Evolutionary conservation across 306 rosid species (phyloP).

Genomic region (Senna tora): DNA sequence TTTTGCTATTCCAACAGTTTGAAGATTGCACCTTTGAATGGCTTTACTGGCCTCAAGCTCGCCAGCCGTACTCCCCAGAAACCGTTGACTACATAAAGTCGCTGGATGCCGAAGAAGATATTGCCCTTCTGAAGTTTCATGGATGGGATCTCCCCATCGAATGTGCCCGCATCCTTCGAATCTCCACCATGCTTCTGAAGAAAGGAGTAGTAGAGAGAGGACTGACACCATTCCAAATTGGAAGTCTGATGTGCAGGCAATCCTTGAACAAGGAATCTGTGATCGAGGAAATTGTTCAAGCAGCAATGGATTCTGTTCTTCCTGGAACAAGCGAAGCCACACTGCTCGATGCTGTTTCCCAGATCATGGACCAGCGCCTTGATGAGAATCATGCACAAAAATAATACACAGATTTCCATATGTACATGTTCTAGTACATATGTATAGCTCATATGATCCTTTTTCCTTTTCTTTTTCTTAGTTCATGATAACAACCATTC

Average conservation of each 20-base stretch:
- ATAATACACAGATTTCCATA: conserved; percentile 39
- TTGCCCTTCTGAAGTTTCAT: conserved; percentile 76
- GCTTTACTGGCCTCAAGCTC: conserved; percentile 99
- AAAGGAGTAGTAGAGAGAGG: conserved; percentile 84
- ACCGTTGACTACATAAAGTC: conserved; percentile 68
- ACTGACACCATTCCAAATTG: conserved; percentile 77
- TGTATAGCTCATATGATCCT: conserved; percentile 25
- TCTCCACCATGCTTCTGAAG: conserved; percentile 94
- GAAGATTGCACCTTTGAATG: conserved; percentile 97
- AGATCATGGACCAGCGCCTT: conserved; percentile 73
- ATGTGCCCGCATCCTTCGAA: conserved; percentile 78
- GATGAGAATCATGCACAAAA: conserved; percentile 43
- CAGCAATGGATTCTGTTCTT: conserved; percentile 68
- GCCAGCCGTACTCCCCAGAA: conserved; percentile 65
- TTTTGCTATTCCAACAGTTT: conserved; percentile 57
- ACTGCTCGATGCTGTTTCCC: conserved; percentile 74
- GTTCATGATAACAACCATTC: conserved; percentile 16
- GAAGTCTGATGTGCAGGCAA: conserved; percentile 79
- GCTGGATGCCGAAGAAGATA: conserved; percentile 81
- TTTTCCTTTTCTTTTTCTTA: conserved; percentile 23
- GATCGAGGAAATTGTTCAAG: conserved; percentile 82
- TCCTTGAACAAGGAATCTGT: conserved; percentile 71
- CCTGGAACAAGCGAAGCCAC: conserved; percentile 80
- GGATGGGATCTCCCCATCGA: conserved; percentile 83
- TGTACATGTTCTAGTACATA: conserved; percentile 53